A percentile compares a stretch with the other conserved stretches of the same genome.
These are phyloP conservation scores for Amylocarpus encephaloides DNA, from an alignment of 2,329 filamentous ascomycete genomes.

Conservation along the genomic window DNA sequence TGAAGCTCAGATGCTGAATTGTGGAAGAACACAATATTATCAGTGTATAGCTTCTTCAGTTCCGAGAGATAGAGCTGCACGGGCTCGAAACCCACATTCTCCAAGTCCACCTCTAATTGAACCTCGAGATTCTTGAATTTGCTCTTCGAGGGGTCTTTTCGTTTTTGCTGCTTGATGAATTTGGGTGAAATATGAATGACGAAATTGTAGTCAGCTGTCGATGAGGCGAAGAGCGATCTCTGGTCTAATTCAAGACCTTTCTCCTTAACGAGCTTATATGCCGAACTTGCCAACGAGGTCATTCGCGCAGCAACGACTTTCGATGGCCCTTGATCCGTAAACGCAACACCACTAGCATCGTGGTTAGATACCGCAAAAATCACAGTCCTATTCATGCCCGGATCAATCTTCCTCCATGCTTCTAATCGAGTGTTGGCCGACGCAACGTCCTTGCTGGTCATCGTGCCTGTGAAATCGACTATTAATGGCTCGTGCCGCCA, in stretches of 20 bases:
- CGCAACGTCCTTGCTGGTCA: conserved; percentile 55
- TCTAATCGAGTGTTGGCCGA: conserved; percentile 66
- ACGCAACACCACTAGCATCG: conserved; percentile 72
- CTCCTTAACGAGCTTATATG: conserved; percentile 53
- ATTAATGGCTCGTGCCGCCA: conserved; percentile 81
- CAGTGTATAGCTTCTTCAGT: conserved; percentile 59
- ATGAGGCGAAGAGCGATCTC: conserved; percentile 62
- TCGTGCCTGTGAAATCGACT: conserved; percentile 64
- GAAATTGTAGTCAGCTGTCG: conserved; percentile 76
- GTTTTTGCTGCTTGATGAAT: conserved; percentile 31
- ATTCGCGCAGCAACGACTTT: conserved; percentile 81
- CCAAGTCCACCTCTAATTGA: conserved; percentile 38
- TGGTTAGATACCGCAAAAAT: conserved; percentile 76
- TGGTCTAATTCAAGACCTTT: conserved; percentile 48
- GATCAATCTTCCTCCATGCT: conserved; percentile 82
- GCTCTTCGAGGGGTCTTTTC: conserved; percentile 35
- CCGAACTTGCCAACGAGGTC: conserved; percentile 73
- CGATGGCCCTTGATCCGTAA: conserved; percentile 67
- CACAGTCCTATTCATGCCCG: conserved; percentile 75
- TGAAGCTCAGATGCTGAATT: conserved; percentile 51
- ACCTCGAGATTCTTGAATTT: conserved; percentile 78
- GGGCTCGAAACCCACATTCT: conserved; percentile 52
- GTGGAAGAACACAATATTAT: conserved; percentile 73
- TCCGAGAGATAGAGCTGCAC: conserved; percentile 59
- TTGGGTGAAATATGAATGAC: conserved; percentile 56